phyloP scores from a whole-genome alignment of 306 rosid genomes.

The Castanopsis chinensis region DNA sequence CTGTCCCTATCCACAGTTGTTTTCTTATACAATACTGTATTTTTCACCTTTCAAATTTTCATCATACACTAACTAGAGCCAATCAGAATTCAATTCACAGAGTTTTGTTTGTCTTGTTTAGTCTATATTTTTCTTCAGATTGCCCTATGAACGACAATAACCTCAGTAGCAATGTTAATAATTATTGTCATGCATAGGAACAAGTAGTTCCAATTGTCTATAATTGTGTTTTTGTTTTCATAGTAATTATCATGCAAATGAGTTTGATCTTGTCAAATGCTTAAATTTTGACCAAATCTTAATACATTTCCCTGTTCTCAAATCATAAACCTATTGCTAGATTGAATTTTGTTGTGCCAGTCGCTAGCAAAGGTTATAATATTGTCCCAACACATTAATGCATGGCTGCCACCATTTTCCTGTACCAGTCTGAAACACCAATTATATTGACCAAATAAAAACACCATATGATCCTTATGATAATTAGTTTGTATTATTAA shows the following conservation, averaged over 20 bases:
- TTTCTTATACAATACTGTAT: constrained; percentile 3
- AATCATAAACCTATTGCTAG: constrained; percentile 24
- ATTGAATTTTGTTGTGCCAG: constrained; percentile 28
- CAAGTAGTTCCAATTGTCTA: constrained; percentile 41
- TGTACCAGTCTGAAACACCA: constrained; percentile 19
- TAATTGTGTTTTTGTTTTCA: constrained; percentile 69
- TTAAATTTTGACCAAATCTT: constrained; percentile 51
- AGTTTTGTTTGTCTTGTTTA: constrained; percentile 17
- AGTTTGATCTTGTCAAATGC: constrained; percentile 36
- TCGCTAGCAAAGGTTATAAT: constrained; percentile 32
- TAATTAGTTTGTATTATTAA: background rate
- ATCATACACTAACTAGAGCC: background rate
- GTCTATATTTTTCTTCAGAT: constrained; percentile 33
- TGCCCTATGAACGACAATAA: constrained; percentile 29
- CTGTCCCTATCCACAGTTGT: constrained; percentile 45
- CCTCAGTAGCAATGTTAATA: constrained; percentile 36
- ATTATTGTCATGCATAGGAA: constrained; percentile 53
- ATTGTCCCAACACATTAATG: constrained; percentile 35
- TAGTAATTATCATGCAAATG: constrained; percentile 50
- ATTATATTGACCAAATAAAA: constrained; percentile 30
- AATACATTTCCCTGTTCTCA: constrained; percentile 19
- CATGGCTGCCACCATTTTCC: constrained; percentile 19
- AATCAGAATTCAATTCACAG: background rate
- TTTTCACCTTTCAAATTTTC: constrained; percentile 8
- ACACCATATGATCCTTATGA: constrained; percentile 10